Evolutionary conservation across 176 grass and related monocot species (phyloP).

Genomic region (Zoysia pacifica): DNA sequence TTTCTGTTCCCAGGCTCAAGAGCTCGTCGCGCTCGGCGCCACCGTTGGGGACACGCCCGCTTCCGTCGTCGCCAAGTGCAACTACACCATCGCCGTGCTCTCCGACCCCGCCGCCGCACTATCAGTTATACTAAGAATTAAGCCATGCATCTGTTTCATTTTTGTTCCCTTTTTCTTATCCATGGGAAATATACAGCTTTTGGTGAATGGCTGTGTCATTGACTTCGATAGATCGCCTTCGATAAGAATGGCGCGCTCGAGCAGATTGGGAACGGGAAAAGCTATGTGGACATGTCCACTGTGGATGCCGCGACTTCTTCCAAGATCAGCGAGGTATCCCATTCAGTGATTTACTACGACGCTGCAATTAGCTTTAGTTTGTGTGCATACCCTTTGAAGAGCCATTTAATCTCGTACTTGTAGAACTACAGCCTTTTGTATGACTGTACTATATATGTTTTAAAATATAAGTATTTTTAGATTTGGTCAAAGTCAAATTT

Average conservation of each 20-base stretch:
- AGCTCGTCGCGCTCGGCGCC: slow-evolving; percentile 79
- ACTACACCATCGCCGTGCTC: slow-evolving; percentile 95
- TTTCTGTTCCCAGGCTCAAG: slow-evolving; percentile 53
- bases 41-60: slow-evolving; percentile 87
- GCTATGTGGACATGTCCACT: slow-evolving; percentile 96
- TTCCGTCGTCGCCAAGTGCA: slow-evolving; percentile 81
- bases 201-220: neutral
- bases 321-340: slow-evolving; percentile 80
- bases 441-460: too few species aligned
- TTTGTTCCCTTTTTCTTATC: neutral
- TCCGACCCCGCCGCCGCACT: slow-evolving; percentile 87
- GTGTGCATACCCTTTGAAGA: too few species aligned
- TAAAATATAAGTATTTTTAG: too few species aligned
- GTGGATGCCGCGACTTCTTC: slow-evolving; percentile 85
- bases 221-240: slow-evolving; percentile 64
- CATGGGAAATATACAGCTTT: too few species aligned
- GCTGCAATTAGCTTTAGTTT: neutral
- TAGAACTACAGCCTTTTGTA: too few species aligned
- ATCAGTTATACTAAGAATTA: slow-evolving; percentile 53
- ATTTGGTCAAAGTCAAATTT: too few species aligned
- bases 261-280: slow-evolving; percentile 73
- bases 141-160: neutral
- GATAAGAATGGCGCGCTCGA: slow-evolving; percentile 93
- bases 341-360: neutral
- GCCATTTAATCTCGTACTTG: too few species aligned